These are phyloP conservation scores for Epicoccum sorghinum DNA, from an alignment of 2,329 filamentous ascomycete species.

Conservation along the genomic window DNA sequence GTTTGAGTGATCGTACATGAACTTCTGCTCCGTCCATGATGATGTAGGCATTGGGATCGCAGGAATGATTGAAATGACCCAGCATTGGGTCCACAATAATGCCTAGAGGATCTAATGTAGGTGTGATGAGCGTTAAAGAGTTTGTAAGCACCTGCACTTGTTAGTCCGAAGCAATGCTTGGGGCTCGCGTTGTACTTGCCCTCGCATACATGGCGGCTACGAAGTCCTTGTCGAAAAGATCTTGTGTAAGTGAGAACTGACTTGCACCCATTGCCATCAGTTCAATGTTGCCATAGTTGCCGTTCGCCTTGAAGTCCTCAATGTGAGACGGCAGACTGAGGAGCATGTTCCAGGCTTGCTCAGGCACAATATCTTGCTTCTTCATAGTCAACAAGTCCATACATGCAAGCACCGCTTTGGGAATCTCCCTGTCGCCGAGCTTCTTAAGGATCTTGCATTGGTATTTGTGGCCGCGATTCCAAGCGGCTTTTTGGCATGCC, in stretches of 20 bases:
- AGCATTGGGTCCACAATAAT: constrained; percentile 63
- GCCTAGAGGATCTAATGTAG: constrained; percentile 63
- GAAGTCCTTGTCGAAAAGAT: constrained; percentile 50
- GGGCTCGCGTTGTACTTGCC: constrained; percentile 30
- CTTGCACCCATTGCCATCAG: constrained; percentile 62
- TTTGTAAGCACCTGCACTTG: constrained; percentile 58
- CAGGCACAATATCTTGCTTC: constrained; percentile 45
- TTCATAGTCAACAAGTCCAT: constrained; percentile 59
- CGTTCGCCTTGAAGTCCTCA: constrained; percentile 52
- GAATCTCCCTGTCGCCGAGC: constrained; percentile 53
- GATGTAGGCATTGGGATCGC: constrained; percentile 64
- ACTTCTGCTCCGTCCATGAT: constrained; percentile 62
- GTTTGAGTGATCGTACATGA: constrained; percentile 58
- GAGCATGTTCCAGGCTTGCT: constrained; percentile 53
- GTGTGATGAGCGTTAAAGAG: constrained; percentile 62
- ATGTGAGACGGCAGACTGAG: constrained; percentile 56
- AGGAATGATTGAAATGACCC: constrained; percentile 66
- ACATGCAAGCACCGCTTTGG: constrained; percentile 61
- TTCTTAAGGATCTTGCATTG: constrained; percentile 62
- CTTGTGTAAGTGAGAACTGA: constrained; percentile 57
- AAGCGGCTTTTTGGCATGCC: constrained; percentile 65
- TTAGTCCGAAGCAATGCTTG: constrained; percentile 24
- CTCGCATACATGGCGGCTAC: constrained; percentile 53
- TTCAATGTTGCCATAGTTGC: constrained; percentile 54
- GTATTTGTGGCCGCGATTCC: constrained; percentile 64